phyloP scores from a whole-genome alignment of 1,284 basidiomycete species.

The Melampsora medusae region DNA sequence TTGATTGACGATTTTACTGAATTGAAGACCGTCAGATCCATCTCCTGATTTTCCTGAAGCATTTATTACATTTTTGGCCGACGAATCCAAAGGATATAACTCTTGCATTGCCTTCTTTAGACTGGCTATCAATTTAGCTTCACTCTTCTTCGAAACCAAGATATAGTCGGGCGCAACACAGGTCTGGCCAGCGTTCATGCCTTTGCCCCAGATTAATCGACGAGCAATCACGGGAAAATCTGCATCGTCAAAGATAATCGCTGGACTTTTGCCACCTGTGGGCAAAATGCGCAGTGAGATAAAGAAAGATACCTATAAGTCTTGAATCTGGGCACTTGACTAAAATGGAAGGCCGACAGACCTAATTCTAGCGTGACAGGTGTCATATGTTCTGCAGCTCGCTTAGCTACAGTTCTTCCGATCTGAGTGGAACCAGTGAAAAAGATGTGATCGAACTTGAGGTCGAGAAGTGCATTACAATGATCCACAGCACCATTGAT shows the following conservation, averaged over 20 bases:
- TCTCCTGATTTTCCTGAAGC: constrained; percentile 45
- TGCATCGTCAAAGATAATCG: constrained; percentile 55
- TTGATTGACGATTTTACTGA: constrained; percentile 53
- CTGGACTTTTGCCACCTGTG: constrained; percentile 56
- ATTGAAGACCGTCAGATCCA: constrained; percentile 3
- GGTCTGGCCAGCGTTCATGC: constrained; percentile 55
- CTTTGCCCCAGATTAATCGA: constrained; percentile 56
- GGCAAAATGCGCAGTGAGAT: constrained; percentile 53
- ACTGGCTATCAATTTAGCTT: constrained; percentile 51
- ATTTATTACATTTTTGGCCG: background rate
- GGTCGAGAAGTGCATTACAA: constrained; percentile 53
- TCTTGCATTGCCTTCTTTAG: constrained; percentile 50
- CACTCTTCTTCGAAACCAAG: constrained; percentile 50
- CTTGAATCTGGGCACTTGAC: background rate
- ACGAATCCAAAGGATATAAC: constrained; percentile 49
- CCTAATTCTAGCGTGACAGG: constrained; percentile 55
- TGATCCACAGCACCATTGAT: constrained; percentile 55
- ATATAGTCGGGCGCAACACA: constrained; percentile 55
- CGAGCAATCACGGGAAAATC: constrained; percentile 54
- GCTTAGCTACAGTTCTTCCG: constrained; percentile 55
- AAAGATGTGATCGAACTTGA: constrained; percentile 57
- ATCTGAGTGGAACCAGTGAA: constrained; percentile 55
- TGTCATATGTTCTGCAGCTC: constrained; percentile 56
- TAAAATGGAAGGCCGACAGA: constrained; percentile 46
- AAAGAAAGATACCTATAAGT: constrained; percentile 16